Conservation (phyloP, 179 eudicot species). For the Gypsophila paniculata region DNA sequence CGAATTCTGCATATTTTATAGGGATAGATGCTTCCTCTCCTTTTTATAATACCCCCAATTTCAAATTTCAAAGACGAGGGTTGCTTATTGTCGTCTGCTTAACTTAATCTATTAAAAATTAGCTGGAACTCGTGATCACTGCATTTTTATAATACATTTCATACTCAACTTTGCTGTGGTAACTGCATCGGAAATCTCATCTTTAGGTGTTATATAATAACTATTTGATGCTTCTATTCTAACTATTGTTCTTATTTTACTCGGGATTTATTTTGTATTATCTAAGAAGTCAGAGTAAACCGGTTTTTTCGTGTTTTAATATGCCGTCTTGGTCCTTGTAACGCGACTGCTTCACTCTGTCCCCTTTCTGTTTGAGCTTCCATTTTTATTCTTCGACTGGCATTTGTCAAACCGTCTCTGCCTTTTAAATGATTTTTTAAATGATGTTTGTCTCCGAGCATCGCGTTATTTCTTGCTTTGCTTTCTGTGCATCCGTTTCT, state of each 20-base stretch:
- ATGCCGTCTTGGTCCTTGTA: conserved; percentile 39
- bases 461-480: conserved; percentile 28
- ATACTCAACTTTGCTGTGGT: conserved; percentile 25
- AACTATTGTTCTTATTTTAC: conserved; percentile 29
- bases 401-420: conserved; percentile 23
- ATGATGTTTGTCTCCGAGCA: conserved; percentile 30
- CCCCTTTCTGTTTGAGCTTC: conserved; percentile 30
- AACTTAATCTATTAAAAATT: conserved; percentile 23
- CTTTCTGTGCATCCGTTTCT: conserved; percentile 28
- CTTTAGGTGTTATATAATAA: conserved; percentile 33
- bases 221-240: conserved; percentile 50
- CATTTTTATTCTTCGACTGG: conserved; percentile 26
- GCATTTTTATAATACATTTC: conserved; percentile 14
- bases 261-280: conserved; percentile 21
- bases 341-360: conserved; percentile 31
- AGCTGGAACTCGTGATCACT: conserved; percentile 27
- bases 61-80: conserved; percentile 27
- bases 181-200: conserved; percentile 33
- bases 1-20: conserved; percentile 35
- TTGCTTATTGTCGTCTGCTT: conserved; percentile 39
- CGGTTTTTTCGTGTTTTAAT: conserved; percentile 38
- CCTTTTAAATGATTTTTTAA: background rate
- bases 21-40: conserved; percentile 33
- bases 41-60: conserved; percentile 11
- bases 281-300: conserved; percentile 43